Evolutionary conservation across 768 basidiomycete species (phyloP), one percentile per base, ranked within the genome.

Genomic region (Kwoniella botswanensis): DNA sequence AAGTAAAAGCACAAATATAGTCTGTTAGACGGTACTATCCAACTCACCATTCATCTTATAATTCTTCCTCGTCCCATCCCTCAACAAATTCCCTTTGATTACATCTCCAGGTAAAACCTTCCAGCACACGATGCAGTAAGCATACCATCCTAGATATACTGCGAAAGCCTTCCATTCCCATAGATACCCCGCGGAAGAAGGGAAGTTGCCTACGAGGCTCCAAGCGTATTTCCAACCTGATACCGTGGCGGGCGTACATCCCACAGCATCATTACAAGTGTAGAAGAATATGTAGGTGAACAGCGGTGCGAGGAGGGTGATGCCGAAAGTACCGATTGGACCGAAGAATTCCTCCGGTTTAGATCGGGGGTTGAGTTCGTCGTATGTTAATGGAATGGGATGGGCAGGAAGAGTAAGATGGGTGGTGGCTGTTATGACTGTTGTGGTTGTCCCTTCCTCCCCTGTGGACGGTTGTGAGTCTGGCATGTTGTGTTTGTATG

Each of bases 11-110:
- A 9, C 61, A 43, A 4, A n/a, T 29, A 50, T 7, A 24, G 4
- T 21, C 12, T 17, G 56, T 57, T 2, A 29, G 13, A 22, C n/a
- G 13, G 26, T 26, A 26, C 26, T 26, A 26, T 26, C 26, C 3
- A 26, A 26, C 26, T 76, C 79, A 94, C 95, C 95, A 85, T 99
- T 98, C 70, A 97, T 93, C 85, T 93, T 98, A 87, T 99, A 99
- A 70, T 87, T 84, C 81, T 92, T 90, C 79, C 87, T 90, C 65
- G 86, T 86, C 0, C 95, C 95, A 53, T 89, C 90, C 57, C 97
- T 87, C 76, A 96, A 83, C 9, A 86, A 85, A 26, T 86, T 88
- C 24, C 93, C 93, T 58, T 91, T 86, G 5, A 93, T 86, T 85
- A 86, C 86, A 70, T 92, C 90, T 4, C 88, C 89, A 18, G 89